Evolutionary conservation across 1,284 basidiomycete genomes (phyloP), one percentile per base, ranked within the genome.

Genomic region (Xanthoconium separans): DNA sequence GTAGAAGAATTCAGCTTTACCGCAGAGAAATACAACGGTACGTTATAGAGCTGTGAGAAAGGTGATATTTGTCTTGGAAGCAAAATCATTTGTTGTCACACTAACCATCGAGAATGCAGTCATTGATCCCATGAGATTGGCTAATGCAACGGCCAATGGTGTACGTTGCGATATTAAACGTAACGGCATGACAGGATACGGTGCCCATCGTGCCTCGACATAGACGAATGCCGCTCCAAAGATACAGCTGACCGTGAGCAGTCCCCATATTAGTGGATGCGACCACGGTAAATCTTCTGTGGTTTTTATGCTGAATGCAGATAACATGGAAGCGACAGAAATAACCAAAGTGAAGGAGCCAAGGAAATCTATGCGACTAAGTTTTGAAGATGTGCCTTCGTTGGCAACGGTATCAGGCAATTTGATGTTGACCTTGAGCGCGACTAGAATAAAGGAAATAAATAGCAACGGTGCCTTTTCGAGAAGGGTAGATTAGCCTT

Each of bases 1-100:
- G 87, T 82, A 16, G 93, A 80, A 13, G 85, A 83, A 62, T 83
- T 78, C 54, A 93, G 75, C 58, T 83, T 82, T 43, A 95, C 94
- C n/a, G 92, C 87, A 55, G 89, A 87, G 65, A 93, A 95, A 75
- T 91, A 95, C 83, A 95, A 71, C 18, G 93, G 93, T 30, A 92
- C 78, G 63, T 91, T 91, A 72, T 95, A 95, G 34, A 95, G 75
- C 91, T 93, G 31, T 20, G 36, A 29, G 56, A 50, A 11, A 53
- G 50, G 56, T 40, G 50, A 44, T 20, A 3, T 27, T 50, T 11
- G 50, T 37, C 29, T 39, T 39, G 24, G 34, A 34, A 15, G 29
- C 20, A 13, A 13, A 39, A 27, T 50, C 10, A 47, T 40, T 27
- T 22, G 48, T 46, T 27, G 34, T 22, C 13, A 44, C n/a, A 76